Evolutionary conservation across 768 basidiomycete genomes (phyloP), one percentile per base, ranked within the genome.

Genomic region (Rhizopogon vesiculosus): DNA sequence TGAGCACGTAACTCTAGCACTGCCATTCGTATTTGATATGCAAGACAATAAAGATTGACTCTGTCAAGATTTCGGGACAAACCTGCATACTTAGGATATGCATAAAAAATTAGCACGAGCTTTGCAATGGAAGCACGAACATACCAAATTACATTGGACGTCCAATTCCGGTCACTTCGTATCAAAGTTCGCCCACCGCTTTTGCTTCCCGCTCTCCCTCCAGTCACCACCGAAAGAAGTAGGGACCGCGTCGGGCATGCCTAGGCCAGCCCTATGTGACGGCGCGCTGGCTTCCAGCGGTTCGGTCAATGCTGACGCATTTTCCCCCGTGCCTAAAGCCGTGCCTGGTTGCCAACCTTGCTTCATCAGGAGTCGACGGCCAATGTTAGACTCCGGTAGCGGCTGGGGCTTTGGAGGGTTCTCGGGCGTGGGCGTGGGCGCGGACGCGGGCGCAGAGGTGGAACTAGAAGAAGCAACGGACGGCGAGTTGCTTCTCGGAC

Each of bases 291-390:
- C 71, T 60, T 82, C 74, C 6, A 89, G 67, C 2, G 87, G 87
- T 28, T 81, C 83, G n/a, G 82, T 69, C 15, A 85, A 67, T 15
- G 77, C 78, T 45, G 50, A 50, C 8, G 50, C 50, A 19, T 59
- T 56, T 16, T 42, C 50, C 22, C 31, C 40, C 1, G n/a, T 53
- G n/a, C 68, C 69, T 3, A 81, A 71, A 19, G 66, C 63, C 9
- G 70, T 69, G 1, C 89, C 90, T 8, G 87, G 89, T 16, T 75
- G 72, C 91, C 90, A 92, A 1, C 89, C 89, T 67, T 88, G 87
- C 65, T 84, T 86, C 66, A 84, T 72, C 1, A 91, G 73, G 31
- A 92, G 72, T 39, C 74, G 77, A 62, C 87, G 83, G 0, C 89
- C 91, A 52, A 91, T 72, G 62, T 89, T 91, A 16, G 75, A 73